Evolutionary conservation across 768 basidiomycete species (phyloP).

Genomic region (Naganishia vishniacii): DNA sequence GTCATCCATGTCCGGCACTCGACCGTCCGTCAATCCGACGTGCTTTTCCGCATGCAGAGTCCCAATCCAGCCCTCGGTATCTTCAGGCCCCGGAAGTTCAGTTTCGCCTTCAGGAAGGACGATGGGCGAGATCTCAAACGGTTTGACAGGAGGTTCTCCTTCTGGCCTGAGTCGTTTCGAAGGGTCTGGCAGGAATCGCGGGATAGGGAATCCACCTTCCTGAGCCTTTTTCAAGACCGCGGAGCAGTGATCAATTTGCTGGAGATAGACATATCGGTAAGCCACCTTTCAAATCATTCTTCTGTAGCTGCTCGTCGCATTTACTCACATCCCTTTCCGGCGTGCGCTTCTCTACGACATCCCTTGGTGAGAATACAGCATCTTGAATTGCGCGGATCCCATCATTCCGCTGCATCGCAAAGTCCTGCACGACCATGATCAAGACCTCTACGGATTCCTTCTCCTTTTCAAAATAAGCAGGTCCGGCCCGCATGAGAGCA

Average conservation of each 20-base stretch:
- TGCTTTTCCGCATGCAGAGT: conserved; percentile 21
- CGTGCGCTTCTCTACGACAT: conserved; percentile 8
- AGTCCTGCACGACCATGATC: conserved; percentile 53
- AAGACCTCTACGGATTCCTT: conserved; percentile 51
- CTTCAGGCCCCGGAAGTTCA: conserved; percentile 24
- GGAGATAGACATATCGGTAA: not conserved
- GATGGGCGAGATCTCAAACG: conserved; percentile 10
- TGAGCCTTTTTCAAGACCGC: conserved; percentile 2
- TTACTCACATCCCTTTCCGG: conserved; percentile 11
- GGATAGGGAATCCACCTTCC: not conserved
- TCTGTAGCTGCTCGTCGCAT: too few species aligned
- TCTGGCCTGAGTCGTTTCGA: conserved; percentile 22
- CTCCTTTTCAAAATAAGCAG: conserved; percentile 10
- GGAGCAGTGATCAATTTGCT: conserved; percentile 17
- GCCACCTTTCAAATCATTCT: too few species aligned
- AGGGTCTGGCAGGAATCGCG: conserved; percentile 25
- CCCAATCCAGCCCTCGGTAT: conserved; percentile 43
- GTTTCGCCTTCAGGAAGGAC: not conserved
- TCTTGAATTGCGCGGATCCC: not conserved
- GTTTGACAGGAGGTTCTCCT: conserved; percentile 9
- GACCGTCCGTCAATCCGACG: conserved; percentile 50
- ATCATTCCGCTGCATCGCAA: not conserved
- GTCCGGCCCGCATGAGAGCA: conserved; percentile 18
- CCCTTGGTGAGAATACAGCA: conserved; percentile 9
- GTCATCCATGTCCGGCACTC: conserved; percentile 65